Conservation (phyloP, 192 early-diverging fungal genomes). For the Neocallimastix lanati region DNA sequence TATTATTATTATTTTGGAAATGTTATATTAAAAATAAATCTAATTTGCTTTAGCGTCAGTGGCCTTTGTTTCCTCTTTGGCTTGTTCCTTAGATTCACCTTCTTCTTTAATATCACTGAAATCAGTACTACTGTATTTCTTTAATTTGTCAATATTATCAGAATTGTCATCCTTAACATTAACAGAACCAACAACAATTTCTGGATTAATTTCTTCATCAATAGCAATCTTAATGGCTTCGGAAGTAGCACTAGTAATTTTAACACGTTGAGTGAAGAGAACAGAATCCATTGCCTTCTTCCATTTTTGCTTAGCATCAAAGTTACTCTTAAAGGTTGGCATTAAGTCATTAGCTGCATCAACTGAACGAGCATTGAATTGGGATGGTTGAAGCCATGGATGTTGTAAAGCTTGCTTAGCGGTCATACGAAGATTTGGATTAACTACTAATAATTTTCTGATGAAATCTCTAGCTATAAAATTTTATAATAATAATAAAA, state of each 20-base stretch:
- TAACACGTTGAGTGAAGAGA: neutral
- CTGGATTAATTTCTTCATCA: neutral
- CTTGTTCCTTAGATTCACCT: neutral
- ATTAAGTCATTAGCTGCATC: neutral
- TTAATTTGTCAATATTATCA: neutral
- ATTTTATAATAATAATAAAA: too few relatives aligned
- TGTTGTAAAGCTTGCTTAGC: constrained; percentile 55
- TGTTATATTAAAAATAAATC: too few relatives aligned
- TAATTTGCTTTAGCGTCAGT: too few relatives aligned
- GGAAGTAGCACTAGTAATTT: neutral
- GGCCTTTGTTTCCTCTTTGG: neutral
- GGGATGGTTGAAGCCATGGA: constrained; percentile 41
- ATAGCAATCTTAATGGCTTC: neutral
- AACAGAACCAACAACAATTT: neutral
- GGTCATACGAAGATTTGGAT: constrained; percentile 49
- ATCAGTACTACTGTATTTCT: neutral
- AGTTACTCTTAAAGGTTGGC: neutral
- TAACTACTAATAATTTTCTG: constrained; percentile 34
- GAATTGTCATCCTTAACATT: neutral
- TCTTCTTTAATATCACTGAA: neutral
- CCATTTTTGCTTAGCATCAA: neutral
- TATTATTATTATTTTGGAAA: too few relatives aligned
- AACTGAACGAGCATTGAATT: neutral
- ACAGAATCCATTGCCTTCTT: neutral
- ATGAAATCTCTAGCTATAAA: constrained; percentile 56